Conservation (phyloP, 805 yeast species). For the Wickerhamomyces chambardii region DNA sequence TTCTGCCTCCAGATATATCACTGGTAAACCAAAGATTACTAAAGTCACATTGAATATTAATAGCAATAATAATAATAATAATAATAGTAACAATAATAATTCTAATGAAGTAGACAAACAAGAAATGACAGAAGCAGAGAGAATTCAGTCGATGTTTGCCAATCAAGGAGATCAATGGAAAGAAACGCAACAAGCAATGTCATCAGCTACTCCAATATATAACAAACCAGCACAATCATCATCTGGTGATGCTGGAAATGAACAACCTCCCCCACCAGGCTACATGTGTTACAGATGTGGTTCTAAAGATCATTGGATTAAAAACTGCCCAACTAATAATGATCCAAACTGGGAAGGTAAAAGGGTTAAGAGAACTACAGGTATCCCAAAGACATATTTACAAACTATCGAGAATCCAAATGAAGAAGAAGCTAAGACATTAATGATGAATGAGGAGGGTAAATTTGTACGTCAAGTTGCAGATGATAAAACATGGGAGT, state of each 20-base stretch:
- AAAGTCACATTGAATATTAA: conserved; percentile 20
- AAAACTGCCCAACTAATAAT: conserved; percentile 87
- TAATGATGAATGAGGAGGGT: conserved; percentile 90
- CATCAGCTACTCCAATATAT: conserved; percentile 73
- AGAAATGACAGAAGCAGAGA: conserved; percentile 70
- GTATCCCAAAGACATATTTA: conserved; percentile 92
- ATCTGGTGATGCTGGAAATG: conserved; percentile 25
- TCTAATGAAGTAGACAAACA: conserved; percentile 24
- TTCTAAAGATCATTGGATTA: conserved; percentile 91
- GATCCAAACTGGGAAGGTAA: conserved; percentile 95
- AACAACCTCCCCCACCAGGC: conserved; percentile 88
- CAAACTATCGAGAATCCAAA: conserved; percentile 78
- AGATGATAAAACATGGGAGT: conserved; percentile 85
- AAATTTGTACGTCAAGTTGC: conserved; percentile 95
- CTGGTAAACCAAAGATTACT: conserved; percentile 56
- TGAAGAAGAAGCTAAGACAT: conserved; percentile 51
- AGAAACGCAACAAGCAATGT: conserved; percentile 85
- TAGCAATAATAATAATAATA: conserved; percentile 10
- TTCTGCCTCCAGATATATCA: conserved; percentile 61
- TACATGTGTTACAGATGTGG: conserved; percentile 97
- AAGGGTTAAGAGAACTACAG: conserved; percentile 86
- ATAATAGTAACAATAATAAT: conserved; percentile 3
- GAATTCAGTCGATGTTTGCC: conserved; percentile 84
- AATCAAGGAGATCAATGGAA: conserved; percentile 95
- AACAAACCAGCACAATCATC: conserved; percentile 29